Evolutionary conservation across 352 stramenopile species (phyloP), one percentile per base, ranked within the genome.

Genomic region (Phytophthora constricta): DNA sequence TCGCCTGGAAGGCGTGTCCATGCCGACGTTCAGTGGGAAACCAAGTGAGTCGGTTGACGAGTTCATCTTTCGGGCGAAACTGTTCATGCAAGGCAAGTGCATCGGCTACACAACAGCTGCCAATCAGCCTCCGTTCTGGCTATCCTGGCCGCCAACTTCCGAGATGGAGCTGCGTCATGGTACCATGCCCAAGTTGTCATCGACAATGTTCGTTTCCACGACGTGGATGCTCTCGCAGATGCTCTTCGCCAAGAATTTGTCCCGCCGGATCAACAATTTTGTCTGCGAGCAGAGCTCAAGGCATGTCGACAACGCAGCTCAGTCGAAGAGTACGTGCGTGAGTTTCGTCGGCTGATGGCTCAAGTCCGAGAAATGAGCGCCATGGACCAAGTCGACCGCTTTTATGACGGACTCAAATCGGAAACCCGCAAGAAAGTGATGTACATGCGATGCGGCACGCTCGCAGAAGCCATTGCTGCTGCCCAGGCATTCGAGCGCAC

Each of bases 61-160:
- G 19, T 64, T 57, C 37, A 57, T 57, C 4, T 64, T 64, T n/a
- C 8, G 57, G 20, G 23, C 47, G 5, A 57, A 64, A 16, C 34
- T 64, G 3, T 64, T 64, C 33, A 57, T 51, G 33, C 31, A 57
- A 45, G 33, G 33, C 4, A 64, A 57, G 34, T 64, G 47, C 13
- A 64, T 65, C 14, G 47, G 58, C 39, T 65, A 52, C 37, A 58
- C 7, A n/a, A 58, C 33, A 9, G 31, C 25, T 1, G 26, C 22
- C 16, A 64, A 64, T 17, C 31, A 28, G 14, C 31, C 5, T 22
- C 11, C 13, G 54, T 61, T 27, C 25, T 53, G n/a, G 26, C 54
- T 22, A 65, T 58, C 23, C 19, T 65, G 11, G 37, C 58, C 17
- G 47, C 34, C 23, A 65, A 65, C 19, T 46, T 58, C 17, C 17